Evolutionary conservation across 2,329 filamentous ascomycete genomes (phyloP).

Genomic region (Sporothrix brunneoviolacea): DNA sequence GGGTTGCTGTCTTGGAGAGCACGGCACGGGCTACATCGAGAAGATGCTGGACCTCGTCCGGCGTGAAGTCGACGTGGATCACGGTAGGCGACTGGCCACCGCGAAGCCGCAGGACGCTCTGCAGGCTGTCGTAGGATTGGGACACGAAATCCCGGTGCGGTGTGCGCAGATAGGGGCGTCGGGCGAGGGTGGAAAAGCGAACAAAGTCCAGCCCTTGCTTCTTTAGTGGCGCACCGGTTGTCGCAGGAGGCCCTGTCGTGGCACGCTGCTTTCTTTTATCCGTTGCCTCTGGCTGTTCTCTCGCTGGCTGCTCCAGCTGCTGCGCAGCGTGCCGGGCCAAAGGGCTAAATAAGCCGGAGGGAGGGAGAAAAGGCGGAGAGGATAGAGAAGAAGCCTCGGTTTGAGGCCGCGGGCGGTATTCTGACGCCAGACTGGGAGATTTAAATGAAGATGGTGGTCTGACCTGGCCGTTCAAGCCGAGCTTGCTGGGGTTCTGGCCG

Average conservation of each 20-base stretch:
- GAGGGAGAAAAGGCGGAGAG: too few species aligned
- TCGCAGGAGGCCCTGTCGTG: too few species aligned
- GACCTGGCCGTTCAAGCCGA: too few species aligned
- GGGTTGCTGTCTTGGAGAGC: not conserved
- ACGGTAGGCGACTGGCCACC: not conserved
- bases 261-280: too few species aligned
- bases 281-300: too few species aligned
- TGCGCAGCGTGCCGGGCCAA: too few species aligned
- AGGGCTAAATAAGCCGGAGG: too few species aligned
- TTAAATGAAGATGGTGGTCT: not conserved
- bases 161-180: conserved; percentile 22
- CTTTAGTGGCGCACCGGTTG: not conserved
- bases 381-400: too few species aligned
- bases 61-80: conserved; percentile 42
- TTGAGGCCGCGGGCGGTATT: too few species aligned
- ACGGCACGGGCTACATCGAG: not conserved
- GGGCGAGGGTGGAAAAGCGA: not conserved
- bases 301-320: too few species aligned
- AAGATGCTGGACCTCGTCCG: conserved; percentile 28
- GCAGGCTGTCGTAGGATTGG: conserved; percentile 14
- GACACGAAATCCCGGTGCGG: conserved; percentile 18
- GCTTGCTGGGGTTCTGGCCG: too few species aligned
- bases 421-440: not conserved
- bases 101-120: not conserved
- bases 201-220: not conserved